A percentile compares a stretch with the other conserved stretches of the same genome.
These are phyloP conservation scores for Agrocybe chaxingu DNA, from an alignment of 768 basidiomycete species.

Conservation along the genomic window DNA sequence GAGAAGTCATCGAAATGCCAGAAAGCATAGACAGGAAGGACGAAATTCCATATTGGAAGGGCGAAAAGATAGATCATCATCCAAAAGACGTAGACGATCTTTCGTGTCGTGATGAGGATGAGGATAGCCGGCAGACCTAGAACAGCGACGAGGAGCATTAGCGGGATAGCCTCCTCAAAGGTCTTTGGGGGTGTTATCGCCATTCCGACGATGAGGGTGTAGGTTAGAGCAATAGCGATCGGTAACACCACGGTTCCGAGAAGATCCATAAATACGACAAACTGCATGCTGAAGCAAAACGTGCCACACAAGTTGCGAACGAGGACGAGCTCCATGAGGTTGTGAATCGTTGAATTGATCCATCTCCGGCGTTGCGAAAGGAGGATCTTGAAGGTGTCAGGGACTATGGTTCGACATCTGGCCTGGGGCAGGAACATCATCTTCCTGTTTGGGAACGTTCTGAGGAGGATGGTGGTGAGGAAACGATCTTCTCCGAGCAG, in stretches of 20 bases:
- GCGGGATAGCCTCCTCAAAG: conserved; percentile 92
- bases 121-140: conserved; percentile 91
- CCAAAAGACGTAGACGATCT: conserved; percentile 96
- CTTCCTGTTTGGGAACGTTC: conserved; percentile 97
- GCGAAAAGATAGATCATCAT: conserved; percentile 94
- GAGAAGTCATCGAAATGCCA: conserved; percentile 99
- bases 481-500: conserved; percentile 98
- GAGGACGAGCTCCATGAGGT: conserved; percentile 97
- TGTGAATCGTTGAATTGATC: conserved; percentile 99
- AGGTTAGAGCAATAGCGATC: conserved; percentile 89
- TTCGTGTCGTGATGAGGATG: conserved; percentile 91
- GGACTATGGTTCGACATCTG: conserved; percentile 90
- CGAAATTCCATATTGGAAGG: conserved; percentile 94
- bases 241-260: conserved; percentile 90
- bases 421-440: conserved; percentile 99
- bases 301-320: conserved; percentile 98
- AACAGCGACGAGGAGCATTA: conserved; percentile 85
- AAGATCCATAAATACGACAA: conserved; percentile 97
- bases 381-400: conserved; percentile 90
- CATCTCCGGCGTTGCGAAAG: conserved; percentile 97
- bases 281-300: conserved; percentile 99
- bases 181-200: conserved; percentile 74
- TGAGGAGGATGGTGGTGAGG: conserved; percentile 91
- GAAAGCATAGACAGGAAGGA: conserved; percentile 93
- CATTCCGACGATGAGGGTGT: conserved; percentile 80